Base-by-base conservation (phyloP, 2,329 filamentous ascomycete genomes). In the Westerdykella sp. region DNA sequence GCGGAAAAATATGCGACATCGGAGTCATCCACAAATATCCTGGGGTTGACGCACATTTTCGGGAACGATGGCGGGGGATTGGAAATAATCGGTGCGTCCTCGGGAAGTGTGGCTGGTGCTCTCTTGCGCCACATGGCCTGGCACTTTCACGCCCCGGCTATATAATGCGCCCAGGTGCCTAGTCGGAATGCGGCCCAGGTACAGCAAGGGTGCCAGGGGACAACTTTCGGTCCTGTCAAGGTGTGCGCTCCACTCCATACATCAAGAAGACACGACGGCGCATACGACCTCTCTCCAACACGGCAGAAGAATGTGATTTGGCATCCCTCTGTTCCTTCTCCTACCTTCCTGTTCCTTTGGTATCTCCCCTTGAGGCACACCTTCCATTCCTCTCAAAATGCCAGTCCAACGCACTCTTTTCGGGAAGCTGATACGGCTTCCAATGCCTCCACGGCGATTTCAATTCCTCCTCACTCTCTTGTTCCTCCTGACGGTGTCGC, bases 391-490 rank as follows among this genome's bases (percentile, higher is more conserved):
- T 39, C 9, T 37, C 47, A 46, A 42, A 16, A 67, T 68, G 64
- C 63, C 65, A 1, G 48, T 58, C 25, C 65, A 68, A 41, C 58
- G 50, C 21, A 62, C 59, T 25, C 34, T 58, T 40, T 57, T 59
- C 37, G 64, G 65, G 34, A 57, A 49, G 39, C 65, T 63, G 4
- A 36, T 67, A 31, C 45, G 42, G 49, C 54, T 67, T 37, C 59
- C 55, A 35, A 60, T 65, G 54, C 70, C 71, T 11, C 71, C 72
- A n/a, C 69, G 69, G 39, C 65, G 73, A 22, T 69, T 74, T 46
- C 71, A 73, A 57, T 59, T 71, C 46, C 63, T 75, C 39, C 57
- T 67, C 39, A 58, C 62, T 44, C 47, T 71, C 39, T 52, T 68
- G 4, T 41, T 62, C 11, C 46, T 68, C 35, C 48, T 68, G 43